phyloP scores from a whole-genome alignment of 805 yeast species.

The Candida multigemmis region DNA sequence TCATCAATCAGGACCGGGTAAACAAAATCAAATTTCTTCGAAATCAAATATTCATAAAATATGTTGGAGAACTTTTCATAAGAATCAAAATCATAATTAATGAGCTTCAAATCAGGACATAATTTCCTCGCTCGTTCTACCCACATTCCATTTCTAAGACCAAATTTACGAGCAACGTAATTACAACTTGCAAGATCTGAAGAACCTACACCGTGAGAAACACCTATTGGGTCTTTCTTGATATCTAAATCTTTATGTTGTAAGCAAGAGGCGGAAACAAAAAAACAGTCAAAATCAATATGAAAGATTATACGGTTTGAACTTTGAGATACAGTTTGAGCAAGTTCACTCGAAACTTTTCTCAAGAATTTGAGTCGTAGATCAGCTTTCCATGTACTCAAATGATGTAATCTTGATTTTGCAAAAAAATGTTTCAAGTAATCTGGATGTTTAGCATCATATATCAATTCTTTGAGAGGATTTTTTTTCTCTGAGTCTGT shows the following conservation, averaged over 20 bases:
- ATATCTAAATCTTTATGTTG: slow-evolving; percentile 45
- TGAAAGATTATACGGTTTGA: slow-evolving; percentile 45
- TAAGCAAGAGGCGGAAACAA: slow-evolving; percentile 75
- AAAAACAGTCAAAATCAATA: slow-evolving; percentile 90
- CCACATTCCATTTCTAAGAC: slow-evolving; percentile 91
- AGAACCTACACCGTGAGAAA: slow-evolving; percentile 46
- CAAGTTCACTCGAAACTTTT: slow-evolving; percentile 24
- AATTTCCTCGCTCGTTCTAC: slow-evolving; percentile 49
- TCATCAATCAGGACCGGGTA: slow-evolving; percentile 91
- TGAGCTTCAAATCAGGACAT: slow-evolving; percentile 57
- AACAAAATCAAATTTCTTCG: slow-evolving; percentile 38
- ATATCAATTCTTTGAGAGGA: no score
- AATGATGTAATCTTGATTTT: slow-evolving; percentile 79
- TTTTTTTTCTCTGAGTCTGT: no score
- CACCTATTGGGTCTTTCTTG: slow-evolving; percentile 47
- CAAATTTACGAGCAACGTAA: slow-evolving; percentile 72
- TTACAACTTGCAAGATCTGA: slow-evolving; percentile 92
- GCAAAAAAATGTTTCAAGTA: slow-evolving; percentile 66
- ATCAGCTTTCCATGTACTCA: slow-evolving; percentile 80
- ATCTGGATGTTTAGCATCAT: slow-evolving; percentile 70
- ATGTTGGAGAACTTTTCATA: slow-evolving; percentile 58
- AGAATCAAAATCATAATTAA: slow-evolving; percentile 67
- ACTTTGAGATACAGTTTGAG: slow-evolving; percentile 2
- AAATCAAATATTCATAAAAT: slow-evolving; percentile 53
- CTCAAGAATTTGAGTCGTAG: slow-evolving; percentile 52